Percentiles rank a stretch among this genome's conserved stretches.
Evolutionary conservation across 768 basidiomycete genomes (phyloP).

Genomic region (Suillus americanus): DNA sequence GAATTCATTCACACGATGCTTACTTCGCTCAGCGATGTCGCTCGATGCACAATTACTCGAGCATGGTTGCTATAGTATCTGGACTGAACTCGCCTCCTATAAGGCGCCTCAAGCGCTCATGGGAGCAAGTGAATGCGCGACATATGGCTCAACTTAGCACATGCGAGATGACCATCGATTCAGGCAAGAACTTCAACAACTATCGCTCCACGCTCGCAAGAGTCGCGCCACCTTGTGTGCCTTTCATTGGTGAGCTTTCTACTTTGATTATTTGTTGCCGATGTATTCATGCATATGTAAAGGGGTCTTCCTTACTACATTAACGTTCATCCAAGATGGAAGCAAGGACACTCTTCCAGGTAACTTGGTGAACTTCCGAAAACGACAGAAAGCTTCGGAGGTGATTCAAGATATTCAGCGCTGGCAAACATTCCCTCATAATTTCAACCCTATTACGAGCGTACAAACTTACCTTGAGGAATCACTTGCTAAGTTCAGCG

Average conservation of each 20-base stretch:
- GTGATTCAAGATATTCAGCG: conserved; percentile 96
- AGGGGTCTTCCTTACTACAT: conserved; percentile 95
- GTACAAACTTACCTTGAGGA: conserved; percentile 80
- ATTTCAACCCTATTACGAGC: conserved; percentile 64
- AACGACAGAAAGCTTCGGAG: conserved; percentile 93
- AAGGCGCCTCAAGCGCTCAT: conserved; percentile 87
- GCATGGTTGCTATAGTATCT: conserved; percentile 95
- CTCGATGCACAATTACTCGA: conserved; percentile 88
- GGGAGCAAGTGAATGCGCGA: conserved; percentile 83
- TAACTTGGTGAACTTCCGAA: conserved; percentile 90
- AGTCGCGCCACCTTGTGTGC: conserved; percentile 91
- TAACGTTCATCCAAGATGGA: conserved; percentile 98
- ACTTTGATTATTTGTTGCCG: not conserved
- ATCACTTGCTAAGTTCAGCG: conserved; percentile 67
- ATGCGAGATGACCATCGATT: conserved; percentile 89
- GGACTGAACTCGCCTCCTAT: conserved; percentile 94
- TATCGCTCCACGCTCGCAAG: conserved; percentile 83
- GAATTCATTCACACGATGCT: conserved; percentile 3
- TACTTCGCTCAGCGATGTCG: conserved; percentile 74
- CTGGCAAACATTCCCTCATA: conserved; percentile 91
- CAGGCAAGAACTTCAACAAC: conserved; percentile 91
- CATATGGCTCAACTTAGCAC: conserved; percentile 70
- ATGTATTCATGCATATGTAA: conserved; percentile 7
- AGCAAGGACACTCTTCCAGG: conserved; percentile 82
- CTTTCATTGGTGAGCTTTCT: conserved; percentile 79